Evolutionary conservation across 495 filamentous ascomycete species (phyloP), one percentile per base, ranked within the genome.

Genomic region (Trypethelium eluteriae): DNA sequence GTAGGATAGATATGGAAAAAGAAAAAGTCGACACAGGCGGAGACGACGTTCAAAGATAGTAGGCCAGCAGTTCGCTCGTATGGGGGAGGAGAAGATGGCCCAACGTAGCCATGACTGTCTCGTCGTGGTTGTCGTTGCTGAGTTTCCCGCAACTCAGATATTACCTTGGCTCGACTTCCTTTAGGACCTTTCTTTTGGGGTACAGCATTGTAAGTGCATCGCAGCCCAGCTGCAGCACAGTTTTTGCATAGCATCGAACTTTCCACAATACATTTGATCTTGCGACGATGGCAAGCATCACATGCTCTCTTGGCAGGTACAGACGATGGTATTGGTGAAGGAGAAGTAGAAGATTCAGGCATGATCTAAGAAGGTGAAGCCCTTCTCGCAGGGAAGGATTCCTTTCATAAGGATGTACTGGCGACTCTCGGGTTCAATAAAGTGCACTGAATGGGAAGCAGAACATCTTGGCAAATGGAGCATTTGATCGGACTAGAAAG

Each of bases 171-270:
- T 64, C 89, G 79, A 70, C 84, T 88, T 65, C 90, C 89, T 76
- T 93, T 93, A 39, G 89, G 89, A 0, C 90, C 91, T 77, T 93
- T 92, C 79, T 92, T 93, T 77, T 90, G 89, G 0, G 89, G 90
- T 57, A 92, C 86, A n/a, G 88, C 84, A 78, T 91, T 86, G 81
- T 90, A 90, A 18, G 88, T 92, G 80, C 90, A 93, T 2, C 80
- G 80, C 39, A 94, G 78, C 64, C 86, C 85, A 7, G 87, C 85
- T 34, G 82, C 80, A 38, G 80, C 79, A 75, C 89, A 92, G 73
- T 89, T 89, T 57, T 83, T 83, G 75, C 88, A 91, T n/a, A 88
- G 85, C 71, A 82, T 85, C 72, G 85, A 80, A 64, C 84, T 85
- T 74, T 89, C 85, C 35, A 72, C 75, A 38, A 77, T 74, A 74